A percentile compares a stretch with the other conserved stretches of the same genome.
Evolutionary conservation across 768 basidiomycete species (phyloP).

Genomic region (Exsudoporus frostii): DNA sequence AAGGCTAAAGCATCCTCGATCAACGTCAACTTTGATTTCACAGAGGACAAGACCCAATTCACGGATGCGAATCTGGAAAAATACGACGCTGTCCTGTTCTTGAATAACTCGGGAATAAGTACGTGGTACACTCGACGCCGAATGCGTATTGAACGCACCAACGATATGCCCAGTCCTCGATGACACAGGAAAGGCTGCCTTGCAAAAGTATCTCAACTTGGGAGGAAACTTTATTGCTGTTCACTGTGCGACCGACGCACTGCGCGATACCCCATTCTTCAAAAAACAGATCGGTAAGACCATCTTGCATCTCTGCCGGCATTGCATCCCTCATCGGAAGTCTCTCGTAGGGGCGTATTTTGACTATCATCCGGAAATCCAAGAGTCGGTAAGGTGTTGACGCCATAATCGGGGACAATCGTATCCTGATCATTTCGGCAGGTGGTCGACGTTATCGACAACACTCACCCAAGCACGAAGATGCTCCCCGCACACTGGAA

Average conservation of each 20-base stretch:
- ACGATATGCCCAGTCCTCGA: conserved; percentile 46
- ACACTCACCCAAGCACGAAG: conserved; percentile 59
- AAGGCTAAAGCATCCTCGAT: conserved; percentile 43
- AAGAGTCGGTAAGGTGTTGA: conserved; percentile 51
- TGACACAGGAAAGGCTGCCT: conserved; percentile 52
- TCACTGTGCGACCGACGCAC: conserved; percentile 61
- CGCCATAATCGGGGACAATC: not conserved
- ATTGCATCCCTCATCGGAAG: not conserved
- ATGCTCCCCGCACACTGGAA: conserved; percentile 52
- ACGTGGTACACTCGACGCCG: conserved; percentile 11
- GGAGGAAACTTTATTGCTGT: conserved; percentile 73
- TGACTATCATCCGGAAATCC: conserved; percentile 65
- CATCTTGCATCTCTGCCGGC: not conserved
- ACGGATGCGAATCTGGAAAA: conserved; percentile 48
- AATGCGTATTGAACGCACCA: not conserved
- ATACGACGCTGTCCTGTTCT: conserved; percentile 68
- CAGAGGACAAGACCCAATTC: conserved; percentile 60
- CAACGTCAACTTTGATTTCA: conserved; percentile 55
- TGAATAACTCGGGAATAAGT: conserved; percentile 70
- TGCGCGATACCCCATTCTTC: conserved; percentile 58
- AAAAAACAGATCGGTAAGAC: conserved; percentile 51
- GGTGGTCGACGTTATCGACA: conserved; percentile 58
- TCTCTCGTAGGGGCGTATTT: conserved; percentile 53
- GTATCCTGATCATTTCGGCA: conserved; percentile 20
- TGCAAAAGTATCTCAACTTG: conserved; percentile 59